phyloP scores from a whole-genome alignment of 2,329 filamentous ascomycete species.

The Pseudogymnoascus sp. region DNA sequence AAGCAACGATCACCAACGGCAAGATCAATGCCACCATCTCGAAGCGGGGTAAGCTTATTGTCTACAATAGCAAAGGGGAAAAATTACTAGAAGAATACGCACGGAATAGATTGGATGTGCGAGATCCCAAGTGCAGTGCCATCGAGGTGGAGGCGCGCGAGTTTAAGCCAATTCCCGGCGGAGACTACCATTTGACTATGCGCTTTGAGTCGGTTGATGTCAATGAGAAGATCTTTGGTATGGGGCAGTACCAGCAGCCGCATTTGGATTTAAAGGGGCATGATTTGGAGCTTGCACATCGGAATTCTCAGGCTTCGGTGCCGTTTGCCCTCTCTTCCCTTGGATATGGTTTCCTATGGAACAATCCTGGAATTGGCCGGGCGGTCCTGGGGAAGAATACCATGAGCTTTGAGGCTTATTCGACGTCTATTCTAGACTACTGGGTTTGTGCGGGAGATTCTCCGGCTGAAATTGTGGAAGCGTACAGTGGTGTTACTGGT shows the following conservation, averaged over 20 bases:
- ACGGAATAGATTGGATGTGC: slow-evolving; percentile 37
- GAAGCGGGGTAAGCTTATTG: slow-evolving; percentile 38
- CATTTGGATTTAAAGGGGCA: slow-evolving; percentile 53
- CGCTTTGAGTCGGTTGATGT: slow-evolving; percentile 47
- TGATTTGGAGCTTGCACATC: slow-evolving; percentile 55
- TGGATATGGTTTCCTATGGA: slow-evolving; percentile 59
- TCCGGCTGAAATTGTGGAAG: slow-evolving; percentile 46
- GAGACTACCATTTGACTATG: slow-evolving; percentile 47
- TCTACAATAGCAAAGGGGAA: slow-evolving; percentile 33
- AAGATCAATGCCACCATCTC: slow-evolving; percentile 39
- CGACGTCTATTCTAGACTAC: slow-evolving; percentile 51
- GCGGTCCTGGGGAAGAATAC: slow-evolving; percentile 52
- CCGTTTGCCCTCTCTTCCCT: slow-evolving; percentile 52
- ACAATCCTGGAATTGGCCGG: slow-evolving; percentile 53
- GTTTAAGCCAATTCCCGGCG: slow-evolving; percentile 38
- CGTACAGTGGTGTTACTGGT: slow-evolving; percentile 46
- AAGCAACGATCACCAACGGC: slow-evolving; percentile 37
- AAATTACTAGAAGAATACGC: slow-evolving; percentile 42
- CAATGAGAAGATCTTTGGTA: slow-evolving; percentile 55
- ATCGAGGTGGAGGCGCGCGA: slow-evolving; percentile 42
- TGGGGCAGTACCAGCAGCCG: slow-evolving; percentile 61
- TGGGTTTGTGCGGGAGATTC: slow-evolving; percentile 53
- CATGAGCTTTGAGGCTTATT: slow-evolving; percentile 52
- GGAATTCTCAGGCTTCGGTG: slow-evolving; percentile 57
- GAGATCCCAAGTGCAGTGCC: slow-evolving; percentile 42